phyloP scores from a whole-genome alignment of 768 basidiomycete species.

The Psilocybe azurescens region DNA sequence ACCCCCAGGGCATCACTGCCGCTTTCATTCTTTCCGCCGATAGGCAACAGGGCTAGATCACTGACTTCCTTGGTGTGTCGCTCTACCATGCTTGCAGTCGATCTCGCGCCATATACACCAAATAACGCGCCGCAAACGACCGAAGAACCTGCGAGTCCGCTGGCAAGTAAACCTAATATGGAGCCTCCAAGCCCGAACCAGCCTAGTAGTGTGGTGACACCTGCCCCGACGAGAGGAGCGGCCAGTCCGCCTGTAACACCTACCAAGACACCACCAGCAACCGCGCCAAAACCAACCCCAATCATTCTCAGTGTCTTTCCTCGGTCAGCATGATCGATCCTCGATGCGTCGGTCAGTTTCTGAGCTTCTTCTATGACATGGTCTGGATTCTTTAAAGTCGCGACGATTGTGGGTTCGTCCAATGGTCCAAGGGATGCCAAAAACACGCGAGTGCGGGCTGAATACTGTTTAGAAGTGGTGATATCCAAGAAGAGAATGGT shows the following conservation, averaged over 20 bases:
- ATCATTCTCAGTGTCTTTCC: conserved; percentile 46
- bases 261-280: conserved; percentile 59
- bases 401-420: conserved; percentile 49
- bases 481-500: conserved; percentile 57
- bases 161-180: conserved; percentile 53
- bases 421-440: conserved; percentile 41
- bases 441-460: conserved; percentile 54
- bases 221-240: conserved; percentile 63
- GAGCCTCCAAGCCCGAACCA: conserved; percentile 61
- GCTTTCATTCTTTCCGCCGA: conserved; percentile 34
- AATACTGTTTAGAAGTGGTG: conserved; percentile 51
- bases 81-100: conserved; percentile 52
- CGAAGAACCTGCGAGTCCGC: conserved; percentile 57
- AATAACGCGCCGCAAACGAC: conserved; percentile 64
- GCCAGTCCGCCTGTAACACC: conserved; percentile 66
- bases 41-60: conserved; percentile 58
- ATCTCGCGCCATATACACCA: conserved; percentile 58
- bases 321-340: conserved; percentile 44
- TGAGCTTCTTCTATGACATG: conserved; percentile 49
- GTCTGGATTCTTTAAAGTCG: conserved; percentile 54
- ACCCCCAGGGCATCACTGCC: conserved; percentile 52
- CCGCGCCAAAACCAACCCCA: conserved; percentile 56
- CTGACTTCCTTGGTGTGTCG: conserved; percentile 56
- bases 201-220: conserved; percentile 50
- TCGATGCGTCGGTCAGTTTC: conserved; percentile 43